These are phyloP conservation scores for Termitomyces sp. DNA, from an alignment of 768 basidiomycete genomes.

Conservation along the genomic window DNA sequence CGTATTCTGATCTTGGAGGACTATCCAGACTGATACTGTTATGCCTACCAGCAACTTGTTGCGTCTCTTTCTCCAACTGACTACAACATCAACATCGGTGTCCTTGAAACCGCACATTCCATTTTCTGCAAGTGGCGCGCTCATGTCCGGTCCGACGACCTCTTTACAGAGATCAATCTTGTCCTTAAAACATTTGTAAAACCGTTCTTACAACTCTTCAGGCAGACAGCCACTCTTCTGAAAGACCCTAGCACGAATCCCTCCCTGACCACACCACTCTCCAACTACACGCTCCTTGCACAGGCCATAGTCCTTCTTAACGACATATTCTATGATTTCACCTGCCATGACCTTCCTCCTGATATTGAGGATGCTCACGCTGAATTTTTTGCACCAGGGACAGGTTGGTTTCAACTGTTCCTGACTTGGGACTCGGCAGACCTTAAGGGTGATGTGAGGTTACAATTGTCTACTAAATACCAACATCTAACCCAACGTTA, in stretches of 20 bases:
- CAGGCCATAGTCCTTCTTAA: constrained; percentile 74
- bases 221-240: constrained; percentile 52
- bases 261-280: constrained; percentile 24
- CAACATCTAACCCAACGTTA: constrained; percentile 7
- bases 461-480: not conserved
- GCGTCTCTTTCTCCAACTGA: constrained; percentile 72
- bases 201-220: constrained; percentile 82
- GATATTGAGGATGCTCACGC: constrained; percentile 85
- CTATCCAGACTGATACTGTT: not conserved
- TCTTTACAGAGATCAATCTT: constrained; percentile 89
- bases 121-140: constrained; percentile 94
- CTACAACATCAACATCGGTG: constrained; percentile 82
- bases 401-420: constrained; percentile 76
- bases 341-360: constrained; percentile 91
- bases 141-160: constrained; percentile 78
- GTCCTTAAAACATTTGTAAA: constrained; percentile 79
- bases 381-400: constrained; percentile 70
- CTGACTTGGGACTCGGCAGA: constrained; percentile 72
- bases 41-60: constrained; percentile 74
- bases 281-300: constrained; percentile 49
- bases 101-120: constrained; percentile 91
- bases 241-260: constrained; percentile 29
- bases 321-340: constrained; percentile 91
- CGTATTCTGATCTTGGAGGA: not conserved
- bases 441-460: constrained; percentile 63